Conservation (phyloP, 768 basidiomycete genomes). For the Trametes cubensis region DNA sequence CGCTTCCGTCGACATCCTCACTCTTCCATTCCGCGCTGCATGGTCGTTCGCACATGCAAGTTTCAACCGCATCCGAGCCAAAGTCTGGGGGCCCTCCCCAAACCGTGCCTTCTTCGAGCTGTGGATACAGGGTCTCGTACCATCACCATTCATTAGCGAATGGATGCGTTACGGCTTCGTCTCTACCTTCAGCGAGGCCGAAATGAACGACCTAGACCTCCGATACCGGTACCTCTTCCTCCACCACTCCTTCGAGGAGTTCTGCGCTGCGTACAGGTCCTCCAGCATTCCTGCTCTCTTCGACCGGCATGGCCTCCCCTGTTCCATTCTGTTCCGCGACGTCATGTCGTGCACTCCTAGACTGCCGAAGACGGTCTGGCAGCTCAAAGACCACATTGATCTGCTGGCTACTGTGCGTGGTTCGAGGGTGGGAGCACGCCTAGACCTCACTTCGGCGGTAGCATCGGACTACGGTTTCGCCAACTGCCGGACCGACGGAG, state of each 20-base stretch:
- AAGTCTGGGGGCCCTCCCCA: too few relatives aligned
- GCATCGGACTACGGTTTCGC: slow-evolving; percentile 41
- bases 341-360: slow-evolving; percentile 30
- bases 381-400: slow-evolving; percentile 38
- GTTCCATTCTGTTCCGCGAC: slow-evolving; percentile 26
- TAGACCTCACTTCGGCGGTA: slow-evolving; percentile 20
- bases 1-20: background rate
- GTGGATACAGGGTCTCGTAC: too few relatives aligned
- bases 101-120: too few relatives aligned
- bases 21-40: background rate
- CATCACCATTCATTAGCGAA: background rate
- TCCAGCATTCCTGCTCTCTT: slow-evolving; percentile 25
- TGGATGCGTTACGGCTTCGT: slow-evolving; percentile 28
- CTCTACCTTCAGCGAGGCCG: background rate
- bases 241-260: slow-evolving; percentile 41
- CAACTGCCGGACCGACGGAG: slow-evolving; percentile 36
- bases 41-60: background rate
- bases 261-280: slow-evolving; percentile 34
- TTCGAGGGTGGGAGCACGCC: background rate
- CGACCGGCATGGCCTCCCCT: background rate
- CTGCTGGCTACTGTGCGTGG: background rate
- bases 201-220: background rate
- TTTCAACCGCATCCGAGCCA: too few relatives aligned
- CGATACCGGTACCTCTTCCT: slow-evolving; percentile 33
- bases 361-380: slow-evolving; percentile 39